phyloP scores from a whole-genome alignment of 2,329 filamentous ascomycete species.

The Xylaria digitata region DNA sequence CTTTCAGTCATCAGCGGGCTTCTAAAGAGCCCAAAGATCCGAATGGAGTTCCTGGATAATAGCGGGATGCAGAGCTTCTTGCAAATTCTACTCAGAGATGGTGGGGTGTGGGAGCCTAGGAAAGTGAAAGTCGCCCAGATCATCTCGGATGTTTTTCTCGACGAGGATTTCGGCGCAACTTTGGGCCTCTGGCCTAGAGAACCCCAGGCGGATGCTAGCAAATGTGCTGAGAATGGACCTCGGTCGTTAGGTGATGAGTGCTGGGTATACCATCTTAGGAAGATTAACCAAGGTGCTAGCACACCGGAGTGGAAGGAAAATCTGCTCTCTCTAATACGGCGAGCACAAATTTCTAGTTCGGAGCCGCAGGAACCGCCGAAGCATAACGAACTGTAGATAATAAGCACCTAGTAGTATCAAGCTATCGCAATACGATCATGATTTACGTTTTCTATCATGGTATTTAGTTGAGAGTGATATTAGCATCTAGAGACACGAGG shows the following conservation, averaged over 20 bases:
- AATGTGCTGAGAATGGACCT: slow-evolving; percentile 51
- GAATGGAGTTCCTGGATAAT: slow-evolving; percentile 65
- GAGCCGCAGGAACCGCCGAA: slow-evolving; percentile 3
- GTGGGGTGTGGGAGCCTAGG: slow-evolving; percentile 61
- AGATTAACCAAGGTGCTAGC: slow-evolving; percentile 31
- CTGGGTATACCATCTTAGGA: slow-evolving; percentile 65
- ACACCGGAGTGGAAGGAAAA: slow-evolving; percentile 58
- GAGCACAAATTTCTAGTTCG: slow-evolving; percentile 28
- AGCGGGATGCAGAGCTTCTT: slow-evolving; percentile 67
- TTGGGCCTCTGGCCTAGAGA: slow-evolving; percentile 66
- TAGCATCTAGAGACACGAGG: not conserved
- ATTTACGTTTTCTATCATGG: not conserved
- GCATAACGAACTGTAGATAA: slow-evolving; percentile 37
- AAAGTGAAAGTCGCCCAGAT: slow-evolving; percentile 68
- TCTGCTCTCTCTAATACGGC: slow-evolving; percentile 43
- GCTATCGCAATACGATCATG: slow-evolving; percentile 1
- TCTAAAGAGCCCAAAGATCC: slow-evolving; percentile 64
- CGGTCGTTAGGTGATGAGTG: slow-evolving; percentile 61
- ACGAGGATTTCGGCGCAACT: slow-evolving; percentile 70
- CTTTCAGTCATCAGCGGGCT: slow-evolving; percentile 66
- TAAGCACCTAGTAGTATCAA: not conserved
- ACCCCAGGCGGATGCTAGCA: slow-evolving; percentile 50
- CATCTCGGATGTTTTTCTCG: slow-evolving; percentile 74
- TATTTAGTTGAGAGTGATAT: not conserved
- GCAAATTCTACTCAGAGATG: slow-evolving; percentile 61